phyloP scores from a whole-genome alignment of 148 eudicot genomes.

The Beta vulgaris region DNA sequence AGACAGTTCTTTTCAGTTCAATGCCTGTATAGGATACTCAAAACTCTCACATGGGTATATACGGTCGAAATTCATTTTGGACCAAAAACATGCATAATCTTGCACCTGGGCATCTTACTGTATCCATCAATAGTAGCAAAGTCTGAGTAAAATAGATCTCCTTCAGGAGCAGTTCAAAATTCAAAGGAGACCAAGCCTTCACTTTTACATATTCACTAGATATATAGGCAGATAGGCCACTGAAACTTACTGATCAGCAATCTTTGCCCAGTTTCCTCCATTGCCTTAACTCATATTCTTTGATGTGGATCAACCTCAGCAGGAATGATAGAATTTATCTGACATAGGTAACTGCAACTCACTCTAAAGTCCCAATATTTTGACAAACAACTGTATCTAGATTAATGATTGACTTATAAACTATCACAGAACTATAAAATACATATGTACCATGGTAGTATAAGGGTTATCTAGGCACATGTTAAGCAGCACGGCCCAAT shows the following conservation, averaged over 20 bases:
- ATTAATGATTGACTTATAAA: too few relatives aligned
- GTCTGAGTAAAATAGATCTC: background rate
- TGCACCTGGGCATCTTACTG: background rate
- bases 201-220: background rate
- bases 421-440: background rate
- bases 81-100: background rate
- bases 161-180: background rate
- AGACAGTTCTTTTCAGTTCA: background rate
- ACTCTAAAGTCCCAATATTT: background rate
- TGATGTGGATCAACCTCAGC: background rate
- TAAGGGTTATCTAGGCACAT: background rate
- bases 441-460: background rate
- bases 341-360: background rate
- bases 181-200: background rate
- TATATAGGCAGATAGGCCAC: background rate
- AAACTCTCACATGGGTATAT: background rate
- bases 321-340: background rate
- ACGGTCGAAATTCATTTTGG: background rate
- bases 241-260: background rate
- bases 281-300: background rate
- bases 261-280: background rate
- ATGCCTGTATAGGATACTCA: background rate
- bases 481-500: background rate
- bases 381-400: background rate
- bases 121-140: background rate